Conservation (phyloP, 176 grass and related monocot species). For the Avena atlantica region DNA sequence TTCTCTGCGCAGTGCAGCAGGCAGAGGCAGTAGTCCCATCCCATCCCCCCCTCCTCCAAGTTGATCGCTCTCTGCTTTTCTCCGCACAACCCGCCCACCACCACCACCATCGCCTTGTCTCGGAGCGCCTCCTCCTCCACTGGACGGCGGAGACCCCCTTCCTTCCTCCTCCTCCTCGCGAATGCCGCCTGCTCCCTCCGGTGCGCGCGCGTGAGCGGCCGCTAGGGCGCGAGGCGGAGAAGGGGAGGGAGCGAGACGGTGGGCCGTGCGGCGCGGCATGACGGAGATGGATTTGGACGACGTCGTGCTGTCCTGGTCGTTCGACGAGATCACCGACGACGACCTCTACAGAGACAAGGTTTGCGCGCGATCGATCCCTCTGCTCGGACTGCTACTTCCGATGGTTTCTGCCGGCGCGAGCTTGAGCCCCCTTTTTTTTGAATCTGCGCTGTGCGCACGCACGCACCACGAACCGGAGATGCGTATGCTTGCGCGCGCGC, state of each 20-base stretch:
- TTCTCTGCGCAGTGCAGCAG: not conserved
- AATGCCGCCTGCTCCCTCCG: constrained; percentile 13
- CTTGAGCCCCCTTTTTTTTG: not conserved
- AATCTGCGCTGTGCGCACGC: not conserved
- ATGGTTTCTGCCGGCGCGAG: not conserved
- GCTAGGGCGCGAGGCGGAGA: not conserved
- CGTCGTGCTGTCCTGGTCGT: constrained; percentile 60
- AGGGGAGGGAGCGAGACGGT: not conserved
- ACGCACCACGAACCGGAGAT: not conserved
- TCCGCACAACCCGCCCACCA: not conserved
- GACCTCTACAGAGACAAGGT: constrained; percentile 47
- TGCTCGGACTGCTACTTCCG: not conserved
- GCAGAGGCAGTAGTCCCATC: not conserved
- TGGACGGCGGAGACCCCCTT: not conserved
- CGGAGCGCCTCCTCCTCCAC: not conserved
- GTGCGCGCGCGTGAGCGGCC: not conserved
- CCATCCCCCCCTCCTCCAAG: not conserved
- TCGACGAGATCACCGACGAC: constrained; percentile 45
- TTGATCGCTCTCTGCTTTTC: not conserved
- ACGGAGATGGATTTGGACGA: constrained; percentile 42
- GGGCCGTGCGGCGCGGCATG: not conserved
- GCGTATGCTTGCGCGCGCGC: not conserved
- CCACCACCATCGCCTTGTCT: not conserved
- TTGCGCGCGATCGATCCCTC: not conserved
- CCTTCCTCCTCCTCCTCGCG: not conserved